phyloP scores from a whole-genome alignment of 2,329 filamentous ascomycete genomes.

The Calonectria hawksworthii region DNA sequence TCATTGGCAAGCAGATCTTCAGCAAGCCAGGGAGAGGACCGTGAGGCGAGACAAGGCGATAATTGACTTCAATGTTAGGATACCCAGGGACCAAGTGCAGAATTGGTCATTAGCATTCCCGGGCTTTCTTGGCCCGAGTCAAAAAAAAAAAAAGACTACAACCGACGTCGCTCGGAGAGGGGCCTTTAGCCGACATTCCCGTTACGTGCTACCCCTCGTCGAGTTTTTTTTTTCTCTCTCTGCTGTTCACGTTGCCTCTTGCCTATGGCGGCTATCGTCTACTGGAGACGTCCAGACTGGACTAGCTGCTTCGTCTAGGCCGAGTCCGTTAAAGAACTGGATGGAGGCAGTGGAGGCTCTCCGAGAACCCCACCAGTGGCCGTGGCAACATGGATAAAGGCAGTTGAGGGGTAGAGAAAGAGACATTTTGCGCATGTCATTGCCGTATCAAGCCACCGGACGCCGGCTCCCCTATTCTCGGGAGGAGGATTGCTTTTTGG shows the following conservation, averaged over 20 bases:
- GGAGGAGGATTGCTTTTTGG: neutral
- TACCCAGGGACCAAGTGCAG: neutral
- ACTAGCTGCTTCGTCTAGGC: constrained; percentile 44
- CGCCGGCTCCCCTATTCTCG: neutral
- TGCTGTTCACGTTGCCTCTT: constrained; percentile 10
- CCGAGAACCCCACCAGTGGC: constrained; percentile 39
- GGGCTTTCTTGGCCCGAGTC: constrained; percentile 11
- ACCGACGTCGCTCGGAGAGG: neutral
- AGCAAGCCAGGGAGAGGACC: neutral
- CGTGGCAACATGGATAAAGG: constrained; percentile 43
- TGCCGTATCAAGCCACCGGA: neutral
- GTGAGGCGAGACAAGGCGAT: constrained; percentile 12
- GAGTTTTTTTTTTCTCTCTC: constrained; percentile 22
- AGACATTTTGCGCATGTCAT: constrained; percentile 26
- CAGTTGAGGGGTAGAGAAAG: constrained; percentile 26
- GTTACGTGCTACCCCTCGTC: constrained; percentile 21
- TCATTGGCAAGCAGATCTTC: neutral
- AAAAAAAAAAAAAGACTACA: neutral
- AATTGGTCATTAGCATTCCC: constrained; percentile 1
- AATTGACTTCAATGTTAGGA: neutral
- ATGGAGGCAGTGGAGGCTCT: constrained; percentile 11
- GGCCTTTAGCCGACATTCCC: constrained; percentile 11
- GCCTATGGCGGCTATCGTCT: constrained; percentile 13
- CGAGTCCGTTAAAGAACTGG: constrained; percentile 35
- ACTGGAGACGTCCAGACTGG: constrained; percentile 37